Percentiles rank a stretch among this genome's conserved stretches.
phyloP scores from a whole-genome alignment of 1,139 yeast species.

The Candida sp. region DNA sequence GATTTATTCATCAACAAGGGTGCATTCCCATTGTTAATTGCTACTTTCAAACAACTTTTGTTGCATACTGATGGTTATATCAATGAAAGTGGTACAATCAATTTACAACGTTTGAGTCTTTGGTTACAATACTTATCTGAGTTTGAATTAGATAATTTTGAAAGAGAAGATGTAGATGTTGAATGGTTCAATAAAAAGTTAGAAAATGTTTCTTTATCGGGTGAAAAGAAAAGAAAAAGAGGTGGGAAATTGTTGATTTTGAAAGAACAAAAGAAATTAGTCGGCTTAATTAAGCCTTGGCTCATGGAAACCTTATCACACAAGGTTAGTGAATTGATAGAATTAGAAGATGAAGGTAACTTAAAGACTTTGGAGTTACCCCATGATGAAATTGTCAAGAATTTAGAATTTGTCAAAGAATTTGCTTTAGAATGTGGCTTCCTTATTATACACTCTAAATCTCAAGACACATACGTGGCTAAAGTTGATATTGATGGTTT shows the following conservation, averaged over 20 bases:
- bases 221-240: constrained; percentile 64
- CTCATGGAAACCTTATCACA: constrained; percentile 39
- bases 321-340: constrained; percentile 24
- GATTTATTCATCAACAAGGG: constrained; percentile 92
- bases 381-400: constrained; percentile 42
- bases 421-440: constrained; percentile 68
- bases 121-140: constrained; percentile 72
- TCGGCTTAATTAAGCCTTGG: constrained; percentile 68
- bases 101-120: constrained; percentile 63
- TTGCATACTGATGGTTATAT: constrained; percentile 78
- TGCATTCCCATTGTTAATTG: constrained; percentile 87
- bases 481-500: constrained; percentile 75
- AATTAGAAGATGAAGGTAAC: constrained; percentile 38
- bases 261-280: constrained; percentile 67
- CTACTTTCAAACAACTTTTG: constrained; percentile 81
- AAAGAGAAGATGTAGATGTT: constrained; percentile 75
- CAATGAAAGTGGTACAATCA: constrained; percentile 78
- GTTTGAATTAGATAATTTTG: constrained; percentile 80
- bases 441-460: constrained; percentile 58
- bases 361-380: constrained; percentile 50
- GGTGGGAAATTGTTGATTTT: constrained; percentile 65
- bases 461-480: constrained; percentile 51
- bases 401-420: constrained; percentile 57
- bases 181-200: constrained; percentile 90
- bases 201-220: constrained; percentile 73